Percentiles rank a stretch among this genome's conserved stretches.
Evolutionary conservation across 306 rosid species (phyloP).

Genomic region (Macrotyloma uniflorum): DNA sequence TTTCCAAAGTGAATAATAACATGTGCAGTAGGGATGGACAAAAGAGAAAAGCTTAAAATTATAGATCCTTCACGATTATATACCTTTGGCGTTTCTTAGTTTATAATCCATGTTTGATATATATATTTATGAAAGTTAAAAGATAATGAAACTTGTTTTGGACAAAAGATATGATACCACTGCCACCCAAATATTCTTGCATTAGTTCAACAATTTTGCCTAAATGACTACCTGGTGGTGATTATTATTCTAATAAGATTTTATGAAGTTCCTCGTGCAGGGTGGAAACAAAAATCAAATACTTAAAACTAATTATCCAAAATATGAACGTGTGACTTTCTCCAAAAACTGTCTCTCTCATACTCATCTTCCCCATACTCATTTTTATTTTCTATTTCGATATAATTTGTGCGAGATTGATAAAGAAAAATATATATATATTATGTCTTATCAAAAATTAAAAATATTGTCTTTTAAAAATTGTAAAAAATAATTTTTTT

Average conservation of each 20-base stretch:
- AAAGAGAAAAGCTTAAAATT: neutral
- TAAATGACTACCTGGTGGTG: constrained; percentile 11
- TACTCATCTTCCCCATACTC: neutral
- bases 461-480: too few relatives aligned
- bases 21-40: constrained; percentile 18
- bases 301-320: neutral
- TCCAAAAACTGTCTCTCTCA: neutral
- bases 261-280: neutral
- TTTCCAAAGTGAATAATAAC: constrained; percentile 41
- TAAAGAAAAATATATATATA: too few relatives aligned
- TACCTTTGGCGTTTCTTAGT: constrained; percentile 26
- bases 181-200: constrained; percentile 8
- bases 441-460: too few relatives aligned
- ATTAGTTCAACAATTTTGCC: constrained; percentile 24
- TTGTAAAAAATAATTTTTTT: too few relatives aligned
- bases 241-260: constrained; percentile 16
- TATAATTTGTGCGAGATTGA: too few relatives aligned
- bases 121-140: neutral
- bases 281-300: neutral
- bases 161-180: constrained; percentile 4
- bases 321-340: neutral
- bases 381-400: neutral
- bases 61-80: neutral
- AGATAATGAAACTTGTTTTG: neutral
- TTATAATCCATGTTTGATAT: constrained; percentile 16